Conservation (phyloP, 768 basidiomycete species). For the Calocybe indica region DNA sequence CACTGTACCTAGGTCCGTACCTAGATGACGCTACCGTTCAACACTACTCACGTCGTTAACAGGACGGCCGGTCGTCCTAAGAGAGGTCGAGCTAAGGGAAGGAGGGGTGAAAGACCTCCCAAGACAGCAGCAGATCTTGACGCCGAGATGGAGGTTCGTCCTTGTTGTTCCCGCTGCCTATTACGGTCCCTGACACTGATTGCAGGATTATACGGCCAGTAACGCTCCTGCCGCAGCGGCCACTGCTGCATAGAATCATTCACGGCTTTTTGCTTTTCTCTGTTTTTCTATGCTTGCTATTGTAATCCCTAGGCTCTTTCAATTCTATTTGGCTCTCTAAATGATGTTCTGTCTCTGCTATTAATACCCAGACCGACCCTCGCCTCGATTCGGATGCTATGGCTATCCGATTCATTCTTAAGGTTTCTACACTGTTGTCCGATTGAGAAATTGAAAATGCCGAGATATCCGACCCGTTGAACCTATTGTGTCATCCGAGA, state of each 20-base stretch:
- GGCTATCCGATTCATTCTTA: no score
- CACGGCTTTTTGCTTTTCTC: conserved; percentile 14
- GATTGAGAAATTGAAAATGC: no score
- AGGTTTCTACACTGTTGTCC: no score
- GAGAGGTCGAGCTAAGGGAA: conserved; percentile 33
- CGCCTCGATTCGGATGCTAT: no score
- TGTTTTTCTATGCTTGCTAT: conserved; percentile 8
- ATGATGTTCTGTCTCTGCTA: no score
- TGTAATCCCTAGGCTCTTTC: conserved; percentile 4
- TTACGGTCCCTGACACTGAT: conserved; percentile 2
- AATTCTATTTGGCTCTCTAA: no score
- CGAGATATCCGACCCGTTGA: no score
- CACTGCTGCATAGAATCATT: conserved; percentile 9
- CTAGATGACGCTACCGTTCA: background rate
- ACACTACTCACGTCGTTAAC: background rate
- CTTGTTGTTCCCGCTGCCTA: background rate
- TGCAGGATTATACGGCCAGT: conserved; percentile 64
- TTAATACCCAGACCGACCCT: no score
- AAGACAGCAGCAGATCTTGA: conserved; percentile 91
- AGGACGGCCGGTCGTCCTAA: conserved; percentile 16
- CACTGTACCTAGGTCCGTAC: background rate
- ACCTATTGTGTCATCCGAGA: no score
- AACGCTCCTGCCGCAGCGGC: conserved; percentile 42
- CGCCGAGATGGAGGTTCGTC: conserved; percentile 91
- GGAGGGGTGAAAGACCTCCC: conserved; percentile 50